Conservation (phyloP, 208 protist genomes). For the Lotmaria passim region DNA sequence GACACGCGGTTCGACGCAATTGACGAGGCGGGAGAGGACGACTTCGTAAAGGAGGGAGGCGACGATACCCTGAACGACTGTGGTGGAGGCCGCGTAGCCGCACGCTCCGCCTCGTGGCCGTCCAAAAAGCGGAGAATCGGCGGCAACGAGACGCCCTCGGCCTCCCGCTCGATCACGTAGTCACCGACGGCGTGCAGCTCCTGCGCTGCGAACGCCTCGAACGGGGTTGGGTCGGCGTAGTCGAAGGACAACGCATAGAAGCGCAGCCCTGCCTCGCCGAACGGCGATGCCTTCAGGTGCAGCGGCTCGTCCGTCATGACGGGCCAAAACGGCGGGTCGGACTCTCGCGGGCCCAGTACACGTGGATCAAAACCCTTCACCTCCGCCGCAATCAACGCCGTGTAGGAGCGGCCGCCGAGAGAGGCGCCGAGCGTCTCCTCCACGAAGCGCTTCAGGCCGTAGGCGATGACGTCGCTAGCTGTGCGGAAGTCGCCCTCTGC, state of each 20-base stretch:
- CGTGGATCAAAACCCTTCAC: constrained; percentile 43
- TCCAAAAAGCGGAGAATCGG: constrained; percentile 70
- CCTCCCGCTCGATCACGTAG: constrained; percentile 32
- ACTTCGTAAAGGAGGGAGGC: too few species aligned
- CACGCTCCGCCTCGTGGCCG: constrained; percentile 21
- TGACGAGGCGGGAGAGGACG: too few species aligned
- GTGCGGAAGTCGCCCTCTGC: constrained; percentile 8
- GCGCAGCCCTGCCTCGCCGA: constrained; percentile 35
- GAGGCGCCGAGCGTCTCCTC: constrained; percentile 29
- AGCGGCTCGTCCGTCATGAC: constrained; percentile 19
- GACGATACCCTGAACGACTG: neutral
- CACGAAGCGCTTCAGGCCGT: constrained; percentile 49
- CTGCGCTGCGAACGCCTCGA: constrained; percentile 57
- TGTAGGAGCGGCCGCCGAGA: constrained; percentile 51
- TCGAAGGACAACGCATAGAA: constrained; percentile 65
- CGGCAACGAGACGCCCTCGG: constrained; percentile 29
- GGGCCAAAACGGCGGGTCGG: constrained; percentile 32
- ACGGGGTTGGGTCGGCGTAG: constrained; percentile 41
- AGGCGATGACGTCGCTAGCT: constrained; percentile 37
- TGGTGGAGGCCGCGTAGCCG: neutral
- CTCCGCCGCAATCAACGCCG: constrained; percentile 52
- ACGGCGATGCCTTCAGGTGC: constrained; percentile 19
- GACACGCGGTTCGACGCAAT: neutral
- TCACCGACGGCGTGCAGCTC: constrained; percentile 54
- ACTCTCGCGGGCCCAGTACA: constrained; percentile 21